These are phyloP conservation scores for Tetrapyrgos nigripes DNA, from an alignment of 1,284 basidiomycete species.

Conservation along the genomic window DNA sequence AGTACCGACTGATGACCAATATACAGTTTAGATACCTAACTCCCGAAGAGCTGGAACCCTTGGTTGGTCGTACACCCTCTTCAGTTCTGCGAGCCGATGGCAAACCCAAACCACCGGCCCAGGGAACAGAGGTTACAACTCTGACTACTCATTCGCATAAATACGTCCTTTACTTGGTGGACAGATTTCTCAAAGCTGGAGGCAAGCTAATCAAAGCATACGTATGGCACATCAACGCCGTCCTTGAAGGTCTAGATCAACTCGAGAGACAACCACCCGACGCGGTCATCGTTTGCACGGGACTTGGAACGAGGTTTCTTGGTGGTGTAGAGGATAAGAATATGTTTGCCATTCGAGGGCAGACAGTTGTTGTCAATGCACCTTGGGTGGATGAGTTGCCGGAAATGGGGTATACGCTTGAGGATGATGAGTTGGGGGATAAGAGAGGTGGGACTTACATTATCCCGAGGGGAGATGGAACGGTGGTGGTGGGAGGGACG, in stretches of 20 bases:
- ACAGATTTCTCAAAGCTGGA: constrained; percentile 65
- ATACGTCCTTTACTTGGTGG: constrained; percentile 73
- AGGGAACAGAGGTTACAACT: constrained; percentile 13
- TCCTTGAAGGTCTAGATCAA: constrained; percentile 65
- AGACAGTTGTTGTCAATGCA: constrained; percentile 81
- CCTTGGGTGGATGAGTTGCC: constrained; percentile 70
- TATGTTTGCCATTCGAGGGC: constrained; percentile 86
- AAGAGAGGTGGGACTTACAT: constrained; percentile 58
- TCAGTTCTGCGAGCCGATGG: constrained; percentile 4
- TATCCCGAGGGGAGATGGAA: constrained; percentile 69
- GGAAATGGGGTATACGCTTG: constrained; percentile 29
- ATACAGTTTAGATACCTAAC: constrained; percentile 9
- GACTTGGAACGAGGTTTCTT: constrained; percentile 72
- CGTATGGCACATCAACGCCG: constrained; percentile 69
- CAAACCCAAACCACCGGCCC: neutral
- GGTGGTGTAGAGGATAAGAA: constrained; percentile 79
- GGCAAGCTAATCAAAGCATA: constrained; percentile 62
- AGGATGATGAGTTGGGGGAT: constrained; percentile 43
- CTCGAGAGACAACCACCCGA: constrained; percentile 40
- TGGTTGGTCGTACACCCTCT: neutral
- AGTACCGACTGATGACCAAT: too few relatives aligned
- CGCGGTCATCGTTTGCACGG: constrained; percentile 72
- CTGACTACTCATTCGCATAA: constrained; percentile 63
- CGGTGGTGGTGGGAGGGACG: constrained; percentile 18
- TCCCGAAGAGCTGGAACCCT: neutral